These are phyloP conservation scores for Macadamia tetraphylla DNA, from an alignment of 164 flowering plant species.

Conservation along the genomic window DNA sequence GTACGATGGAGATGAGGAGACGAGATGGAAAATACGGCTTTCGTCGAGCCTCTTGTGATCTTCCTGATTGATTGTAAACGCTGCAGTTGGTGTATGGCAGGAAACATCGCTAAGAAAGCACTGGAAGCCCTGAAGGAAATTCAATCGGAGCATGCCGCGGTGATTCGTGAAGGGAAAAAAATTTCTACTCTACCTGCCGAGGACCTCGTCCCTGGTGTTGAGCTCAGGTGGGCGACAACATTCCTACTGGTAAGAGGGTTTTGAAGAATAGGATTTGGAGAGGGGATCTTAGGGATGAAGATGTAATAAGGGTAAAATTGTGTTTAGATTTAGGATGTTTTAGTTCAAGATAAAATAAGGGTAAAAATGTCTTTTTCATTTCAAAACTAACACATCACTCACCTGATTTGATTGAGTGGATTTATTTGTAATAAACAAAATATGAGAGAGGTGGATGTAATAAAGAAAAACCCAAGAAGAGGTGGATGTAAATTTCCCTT, in stretches of 20 bases:
- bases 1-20: conserved; percentile 46
- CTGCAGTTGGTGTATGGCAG: conserved; percentile 58
- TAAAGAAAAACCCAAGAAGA: too few species aligned
- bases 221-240: conserved; percentile 50
- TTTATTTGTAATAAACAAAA: too few species aligned
- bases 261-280: conserved; percentile 1
- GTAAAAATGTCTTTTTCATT: too few species aligned
- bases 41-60: conserved; percentile 56
- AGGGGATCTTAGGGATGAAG: too few species aligned
- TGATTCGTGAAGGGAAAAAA: conserved; percentile 29
- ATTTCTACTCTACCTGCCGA: conserved; percentile 35
- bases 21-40: conserved; percentile 45
- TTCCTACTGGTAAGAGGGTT: conserved; percentile 49
- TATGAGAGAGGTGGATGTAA: too few species aligned
- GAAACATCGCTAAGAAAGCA: conserved; percentile 60
- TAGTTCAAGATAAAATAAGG: too few species aligned
- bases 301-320: too few species aligned
- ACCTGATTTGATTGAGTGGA: too few species aligned
- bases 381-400: too few species aligned
- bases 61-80: conserved; percentile 50
- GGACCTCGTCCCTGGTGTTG: conserved; percentile 54
- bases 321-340: too few species aligned
- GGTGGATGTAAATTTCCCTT: too few species aligned
- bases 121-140: conserved; percentile 56
- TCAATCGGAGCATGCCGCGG: conserved; percentile 43